These are phyloP conservation scores for Termitomyces sp. DNA, from an alignment of 768 basidiomycete species.

Conservation along the genomic window DNA sequence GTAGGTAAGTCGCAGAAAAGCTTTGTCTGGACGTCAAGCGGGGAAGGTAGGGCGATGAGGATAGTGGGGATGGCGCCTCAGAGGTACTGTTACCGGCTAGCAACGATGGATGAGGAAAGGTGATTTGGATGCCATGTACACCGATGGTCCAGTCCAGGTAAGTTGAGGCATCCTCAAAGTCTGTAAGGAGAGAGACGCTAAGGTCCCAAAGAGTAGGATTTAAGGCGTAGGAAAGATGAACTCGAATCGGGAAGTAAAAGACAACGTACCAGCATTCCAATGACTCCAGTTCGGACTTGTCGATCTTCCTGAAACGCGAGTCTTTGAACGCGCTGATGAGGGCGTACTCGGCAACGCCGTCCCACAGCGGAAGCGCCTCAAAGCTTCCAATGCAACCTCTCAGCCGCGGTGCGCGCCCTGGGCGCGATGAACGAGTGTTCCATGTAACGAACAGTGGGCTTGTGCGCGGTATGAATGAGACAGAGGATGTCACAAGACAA, in stretches of 20 bases:
- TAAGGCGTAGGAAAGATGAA: not conserved
- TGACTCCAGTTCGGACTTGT: slow-evolving; percentile 67
- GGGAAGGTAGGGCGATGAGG: slow-evolving; percentile 62
- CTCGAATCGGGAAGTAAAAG: slow-evolving; percentile 7
- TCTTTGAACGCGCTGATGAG: slow-evolving; percentile 90
- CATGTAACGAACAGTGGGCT: slow-evolving; percentile 96
- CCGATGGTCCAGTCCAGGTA: slow-evolving; percentile 96
- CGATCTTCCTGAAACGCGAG: slow-evolving; percentile 79
- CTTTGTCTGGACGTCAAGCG: slow-evolving; percentile 53
- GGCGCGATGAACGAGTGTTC: slow-evolving; percentile 70
- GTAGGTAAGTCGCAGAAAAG: slow-evolving; percentile 88
- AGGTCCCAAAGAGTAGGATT: not conserved
- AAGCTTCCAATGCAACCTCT: slow-evolving; percentile 97
- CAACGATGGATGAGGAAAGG: slow-evolving; percentile 77
- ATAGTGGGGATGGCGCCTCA: slow-evolving; percentile 67
- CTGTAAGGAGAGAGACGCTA: slow-evolving; percentile 90
- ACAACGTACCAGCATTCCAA: slow-evolving; percentile 84
- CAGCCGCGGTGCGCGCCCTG: slow-evolving; percentile 61
- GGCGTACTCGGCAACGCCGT: slow-evolving; percentile 88
- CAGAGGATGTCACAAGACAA: not conserved
- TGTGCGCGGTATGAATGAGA: slow-evolving; percentile 26
- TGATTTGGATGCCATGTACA: slow-evolving; percentile 87
- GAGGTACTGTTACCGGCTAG: slow-evolving; percentile 48
- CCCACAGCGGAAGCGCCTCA: slow-evolving; percentile 65
- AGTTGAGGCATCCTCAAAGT: slow-evolving; percentile 81